Conservation (phyloP, 2,329 filamentous ascomycete genomes). For the Calonectria fujianensis region DNA sequence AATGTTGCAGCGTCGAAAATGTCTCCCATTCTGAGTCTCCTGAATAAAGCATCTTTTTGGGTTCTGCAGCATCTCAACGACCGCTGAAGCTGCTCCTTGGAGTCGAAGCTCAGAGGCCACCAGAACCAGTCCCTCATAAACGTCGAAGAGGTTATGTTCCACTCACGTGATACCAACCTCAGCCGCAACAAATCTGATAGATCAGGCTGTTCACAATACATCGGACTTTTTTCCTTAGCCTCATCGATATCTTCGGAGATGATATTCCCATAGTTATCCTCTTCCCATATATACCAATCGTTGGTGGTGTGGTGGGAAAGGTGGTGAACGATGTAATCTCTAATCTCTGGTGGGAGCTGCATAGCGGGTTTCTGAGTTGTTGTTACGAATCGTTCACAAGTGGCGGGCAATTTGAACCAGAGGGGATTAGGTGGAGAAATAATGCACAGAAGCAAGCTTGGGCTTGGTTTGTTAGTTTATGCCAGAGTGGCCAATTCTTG, state of each 20-base stretch:
- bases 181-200: neutral
- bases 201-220: neutral
- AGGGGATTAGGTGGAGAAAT: neutral
- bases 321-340: neutral
- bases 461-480: neutral
- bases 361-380: neutral
- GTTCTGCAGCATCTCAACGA: neutral
- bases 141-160: neutral
- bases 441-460: neutral
- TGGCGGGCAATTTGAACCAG: too few relatives aligned
- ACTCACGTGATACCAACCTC: conserved; percentile 3
- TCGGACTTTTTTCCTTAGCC: neutral
- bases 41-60: neutral
- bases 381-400: neutral
- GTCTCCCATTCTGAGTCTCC: neutral
- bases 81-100: neutral
- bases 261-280: neutral
- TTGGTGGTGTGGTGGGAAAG: neutral
- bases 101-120: conserved; percentile 1
- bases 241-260: neutral
- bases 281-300: neutral
- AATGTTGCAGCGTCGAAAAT: neutral
- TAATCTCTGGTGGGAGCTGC: neutral
- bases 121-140: neutral
- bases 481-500: neutral